phyloP scores from a whole-genome alignment of 73 alveolate species.

The Paramecium sexaurelia region DNA sequence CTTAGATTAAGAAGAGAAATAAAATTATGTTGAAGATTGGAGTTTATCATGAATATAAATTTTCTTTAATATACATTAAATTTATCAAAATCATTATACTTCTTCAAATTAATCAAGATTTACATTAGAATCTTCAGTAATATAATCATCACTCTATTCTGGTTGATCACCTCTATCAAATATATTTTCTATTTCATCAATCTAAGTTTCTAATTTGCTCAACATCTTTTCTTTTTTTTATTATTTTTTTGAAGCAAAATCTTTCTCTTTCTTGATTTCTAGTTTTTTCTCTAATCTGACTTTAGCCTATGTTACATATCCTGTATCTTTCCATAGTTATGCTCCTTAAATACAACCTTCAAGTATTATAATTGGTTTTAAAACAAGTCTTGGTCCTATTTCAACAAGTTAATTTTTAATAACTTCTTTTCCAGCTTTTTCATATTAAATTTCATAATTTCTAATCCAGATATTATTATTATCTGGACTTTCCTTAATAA shows the following conservation, averaged over 20 bases:
- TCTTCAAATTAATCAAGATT: slow-evolving; percentile 43
- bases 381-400: slow-evolving; percentile 97
- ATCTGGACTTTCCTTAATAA: slow-evolving; percentile 71
- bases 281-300: neutral
- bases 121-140: slow-evolving; percentile 5
- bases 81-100: neutral
- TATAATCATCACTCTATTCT: slow-evolving; percentile 15
- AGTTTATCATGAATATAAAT: neutral
- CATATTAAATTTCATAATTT: slow-evolving; percentile 88
- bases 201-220: slow-evolving; percentile 26
- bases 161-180: slow-evolving; percentile 18
- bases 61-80: neutral
- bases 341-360: slow-evolving; percentile 93
- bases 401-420: slow-evolving; percentile 90
- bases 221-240: slow-evolving; percentile 61
- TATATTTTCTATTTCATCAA: slow-evolving; percentile 60
- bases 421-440: slow-evolving; percentile 76
- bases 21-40: neutral
- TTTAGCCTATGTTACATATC: slow-evolving; percentile 19
- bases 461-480: slow-evolving; percentile 93
- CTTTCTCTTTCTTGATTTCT: neutral
- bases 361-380: slow-evolving; percentile 88
- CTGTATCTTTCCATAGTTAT: slow-evolving; percentile 90
- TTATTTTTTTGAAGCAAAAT: neutral
- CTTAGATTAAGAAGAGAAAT: neutral